These are phyloP conservation scores for Cladosporium colombiae DNA, from an alignment of 2,329 filamentous ascomycete genomes.

Conservation along the genomic window DNA sequence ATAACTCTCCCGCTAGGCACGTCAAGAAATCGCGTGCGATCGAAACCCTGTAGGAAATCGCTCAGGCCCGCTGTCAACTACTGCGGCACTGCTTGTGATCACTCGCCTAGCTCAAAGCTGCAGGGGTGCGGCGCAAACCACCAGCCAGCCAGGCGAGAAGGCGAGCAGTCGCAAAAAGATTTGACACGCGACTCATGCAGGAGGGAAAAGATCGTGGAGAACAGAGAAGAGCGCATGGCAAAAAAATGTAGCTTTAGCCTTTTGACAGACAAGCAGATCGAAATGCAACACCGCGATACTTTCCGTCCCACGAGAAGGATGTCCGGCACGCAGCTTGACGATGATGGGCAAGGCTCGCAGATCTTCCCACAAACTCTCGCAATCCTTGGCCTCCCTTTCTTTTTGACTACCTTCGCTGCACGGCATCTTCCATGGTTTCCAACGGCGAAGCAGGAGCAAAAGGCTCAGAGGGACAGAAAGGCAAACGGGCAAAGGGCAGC, in stretches of 20 bases:
- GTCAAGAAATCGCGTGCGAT: background rate
- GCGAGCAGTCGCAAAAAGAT: slow-evolving; percentile 6
- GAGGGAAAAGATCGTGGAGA: background rate
- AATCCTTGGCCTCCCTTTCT: background rate
- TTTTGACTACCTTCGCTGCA: background rate
- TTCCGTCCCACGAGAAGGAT: slow-evolving; percentile 12
- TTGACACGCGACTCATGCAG: background rate
- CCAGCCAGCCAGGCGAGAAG: background rate
- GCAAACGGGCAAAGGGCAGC: background rate
- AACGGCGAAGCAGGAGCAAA: slow-evolving; percentile 8
- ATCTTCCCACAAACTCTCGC: background rate
- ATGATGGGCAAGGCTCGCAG: background rate
- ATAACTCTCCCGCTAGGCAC: background rate
- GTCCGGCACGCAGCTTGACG: slow-evolving; percentile 5
- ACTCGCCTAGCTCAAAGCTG: background rate
- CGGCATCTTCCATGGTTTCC: slow-evolving; percentile 6
- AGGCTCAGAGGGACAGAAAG: background rate
- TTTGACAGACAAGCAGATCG: background rate
- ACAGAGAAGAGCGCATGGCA: background rate
- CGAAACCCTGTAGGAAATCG: background rate
- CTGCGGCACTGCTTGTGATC: background rate
- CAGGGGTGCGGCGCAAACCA: background rate
- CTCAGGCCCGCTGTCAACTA: background rate
- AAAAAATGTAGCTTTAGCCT: background rate
- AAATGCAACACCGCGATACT: background rate